These are phyloP conservation scores for Crithidia acanthocephali DNA, from an alignment of 208 protist genomes.

Conservation along the genomic window DNA sequence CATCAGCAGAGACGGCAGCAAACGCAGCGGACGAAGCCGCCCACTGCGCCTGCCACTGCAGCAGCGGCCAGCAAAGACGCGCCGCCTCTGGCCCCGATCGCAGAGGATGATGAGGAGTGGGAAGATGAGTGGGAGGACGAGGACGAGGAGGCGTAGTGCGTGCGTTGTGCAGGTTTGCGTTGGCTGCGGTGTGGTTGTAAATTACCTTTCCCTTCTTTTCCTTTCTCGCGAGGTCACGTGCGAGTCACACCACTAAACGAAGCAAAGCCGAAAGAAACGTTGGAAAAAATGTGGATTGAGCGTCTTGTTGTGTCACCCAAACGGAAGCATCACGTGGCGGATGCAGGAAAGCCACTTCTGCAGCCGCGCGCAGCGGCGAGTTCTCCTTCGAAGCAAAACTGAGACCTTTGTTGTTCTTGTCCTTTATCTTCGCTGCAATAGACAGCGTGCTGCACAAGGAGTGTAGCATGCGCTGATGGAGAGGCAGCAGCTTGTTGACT, in stretches of 20 bases:
- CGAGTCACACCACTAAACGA: too few relatives aligned
- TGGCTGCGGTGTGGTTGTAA: background rate
- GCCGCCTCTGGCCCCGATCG: background rate
- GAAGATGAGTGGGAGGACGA: conserved; percentile 38
- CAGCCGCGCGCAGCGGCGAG: too few relatives aligned
- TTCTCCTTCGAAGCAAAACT: too few relatives aligned
- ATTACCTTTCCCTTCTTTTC: background rate
- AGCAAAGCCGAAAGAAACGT: background rate
- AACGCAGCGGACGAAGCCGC: background rate
- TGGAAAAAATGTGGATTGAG: too few relatives aligned
- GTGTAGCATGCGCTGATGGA: too few relatives aligned
- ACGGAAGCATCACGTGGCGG: too few relatives aligned
- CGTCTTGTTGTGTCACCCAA: conserved; percentile 5
- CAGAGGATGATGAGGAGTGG: conserved; percentile 35
- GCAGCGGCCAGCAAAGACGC: background rate
- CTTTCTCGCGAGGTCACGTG: too few relatives aligned
- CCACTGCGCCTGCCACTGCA: background rate
- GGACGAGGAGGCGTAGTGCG: conserved; percentile 3
- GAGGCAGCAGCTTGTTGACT: too few relatives aligned
- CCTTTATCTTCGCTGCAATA: too few relatives aligned
- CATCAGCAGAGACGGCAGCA: conserved; percentile 18
- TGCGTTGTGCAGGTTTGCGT: background rate
- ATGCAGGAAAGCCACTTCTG: too few relatives aligned
- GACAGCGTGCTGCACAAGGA: too few relatives aligned
- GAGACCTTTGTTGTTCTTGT: too few relatives aligned